Evolutionary conservation across 192 early-diverging fungal species (phyloP).

Genomic region (Umbelopsis ramanniana): DNA sequence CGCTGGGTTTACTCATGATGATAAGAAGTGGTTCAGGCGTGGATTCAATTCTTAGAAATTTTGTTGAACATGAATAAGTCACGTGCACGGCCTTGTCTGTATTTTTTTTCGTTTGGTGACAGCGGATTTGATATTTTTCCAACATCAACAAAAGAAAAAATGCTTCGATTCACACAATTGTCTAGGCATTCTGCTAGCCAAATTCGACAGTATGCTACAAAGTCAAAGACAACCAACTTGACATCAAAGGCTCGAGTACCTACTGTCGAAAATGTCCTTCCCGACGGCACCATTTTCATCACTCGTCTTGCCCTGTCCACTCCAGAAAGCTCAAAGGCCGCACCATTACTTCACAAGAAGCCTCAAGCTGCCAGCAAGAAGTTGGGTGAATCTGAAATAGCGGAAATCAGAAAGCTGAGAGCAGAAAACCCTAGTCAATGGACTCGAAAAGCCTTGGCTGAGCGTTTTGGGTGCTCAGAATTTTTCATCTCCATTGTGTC

Average conservation of each 20-base stretch:
- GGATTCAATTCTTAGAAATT: neutral
- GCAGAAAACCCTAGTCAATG: conserved; percentile 39
- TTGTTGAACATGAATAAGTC: neutral
- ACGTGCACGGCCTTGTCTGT: neutral
- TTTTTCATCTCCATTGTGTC: conserved; percentile 44
- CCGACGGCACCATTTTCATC: conserved; percentile 29
- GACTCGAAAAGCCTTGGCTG: conserved; percentile 40
- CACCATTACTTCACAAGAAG: neutral
- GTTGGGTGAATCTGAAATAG: conserved; percentile 35
- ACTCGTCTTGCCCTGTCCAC: conserved; percentile 32
- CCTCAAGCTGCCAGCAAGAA: neutral
- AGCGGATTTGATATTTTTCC: conserved; percentile 9
- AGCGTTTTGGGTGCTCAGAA: conserved; percentile 44
- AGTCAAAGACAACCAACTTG: conserved; percentile 39
- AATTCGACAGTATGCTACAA: conserved; percentile 36
- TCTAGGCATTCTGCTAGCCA: neutral
- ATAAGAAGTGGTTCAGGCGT: neutral
- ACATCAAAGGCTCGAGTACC: conserved; percentile 36
- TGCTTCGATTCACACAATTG: conserved; percentile 20
- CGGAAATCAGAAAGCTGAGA: conserved; percentile 40
- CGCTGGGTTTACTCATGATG: conserved; percentile 13
- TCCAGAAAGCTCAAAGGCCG: conserved; percentile 20
- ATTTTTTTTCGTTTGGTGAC: neutral
- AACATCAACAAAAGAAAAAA: neutral
- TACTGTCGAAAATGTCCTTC: conserved; percentile 18